A percentile compares a stretch with the other conserved stretches of the same genome.
Conservation (phyloP, 192 early-diverging fungal genomes). For the Backusella circina region DNA sequence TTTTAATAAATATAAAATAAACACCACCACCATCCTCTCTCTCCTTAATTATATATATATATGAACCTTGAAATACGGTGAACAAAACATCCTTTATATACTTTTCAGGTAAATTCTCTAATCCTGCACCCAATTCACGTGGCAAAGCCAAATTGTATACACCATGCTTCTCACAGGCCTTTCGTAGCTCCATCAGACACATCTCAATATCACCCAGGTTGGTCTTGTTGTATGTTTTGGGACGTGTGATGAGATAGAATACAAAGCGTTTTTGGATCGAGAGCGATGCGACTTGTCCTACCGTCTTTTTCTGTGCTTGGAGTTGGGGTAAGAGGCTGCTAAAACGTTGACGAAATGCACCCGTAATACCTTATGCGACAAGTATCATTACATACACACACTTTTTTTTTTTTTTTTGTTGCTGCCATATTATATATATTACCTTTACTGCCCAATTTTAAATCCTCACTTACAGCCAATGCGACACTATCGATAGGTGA, state of each 20-base stretch:
- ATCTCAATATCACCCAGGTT: conserved; percentile 16
- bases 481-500: conserved; percentile 19
- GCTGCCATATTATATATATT: too few species aligned
- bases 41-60: not conserved
- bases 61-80: conserved; percentile 10
- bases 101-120: conserved; percentile 15
- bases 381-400: too few species aligned
- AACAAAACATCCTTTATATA: conserved; percentile 11
- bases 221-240: conserved; percentile 20
- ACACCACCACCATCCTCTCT: not conserved
- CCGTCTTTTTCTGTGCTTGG: conserved; percentile 16
- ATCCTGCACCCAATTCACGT: conserved; percentile 12
- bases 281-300: conserved; percentile 27
- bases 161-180: conserved; percentile 20
- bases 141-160: conserved; percentile 28
- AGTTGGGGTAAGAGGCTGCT: conserved; percentile 13
- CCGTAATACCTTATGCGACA: conserved; percentile 19
- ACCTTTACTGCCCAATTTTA: conserved; percentile 23
- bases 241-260: conserved; percentile 35
- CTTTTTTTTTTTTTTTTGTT: not conserved
- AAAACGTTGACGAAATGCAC: conserved; percentile 24
- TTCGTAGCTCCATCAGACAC: conserved; percentile 12
- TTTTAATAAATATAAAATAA: not conserved
- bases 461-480: conserved; percentile 27
- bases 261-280: conserved; percentile 17